Evolutionary conservation across 352 stramenopile species (phyloP).

Genomic region (Globisporangium takayamanum): DNA sequence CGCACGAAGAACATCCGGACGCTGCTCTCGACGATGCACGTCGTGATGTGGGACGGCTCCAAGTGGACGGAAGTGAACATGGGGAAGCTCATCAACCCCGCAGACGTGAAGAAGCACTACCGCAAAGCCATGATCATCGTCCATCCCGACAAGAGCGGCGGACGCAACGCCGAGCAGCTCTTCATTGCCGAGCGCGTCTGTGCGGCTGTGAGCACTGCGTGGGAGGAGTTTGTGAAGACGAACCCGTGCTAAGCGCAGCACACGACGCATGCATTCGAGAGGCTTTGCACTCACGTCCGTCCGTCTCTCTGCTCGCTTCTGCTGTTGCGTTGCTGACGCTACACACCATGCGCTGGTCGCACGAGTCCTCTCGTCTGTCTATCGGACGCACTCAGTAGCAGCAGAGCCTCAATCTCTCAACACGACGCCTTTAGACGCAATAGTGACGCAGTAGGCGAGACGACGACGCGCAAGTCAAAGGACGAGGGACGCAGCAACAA

Average conservation of each 20-base stretch:
- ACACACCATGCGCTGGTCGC: too few relatives aligned
- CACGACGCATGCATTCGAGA: neutral
- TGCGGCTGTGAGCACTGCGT: constrained; percentile 86
- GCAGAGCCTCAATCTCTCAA: neutral
- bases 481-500: neutral
- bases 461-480: neutral
- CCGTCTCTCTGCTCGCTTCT: too few relatives aligned
- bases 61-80: constrained; percentile 88
- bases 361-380: neutral
- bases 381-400: neutral
- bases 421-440: neutral
- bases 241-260: constrained; percentile 43
- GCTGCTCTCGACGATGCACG: constrained; percentile 88
- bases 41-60: constrained; percentile 87
- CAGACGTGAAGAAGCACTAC: constrained; percentile 89
- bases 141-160: constrained; percentile 86
- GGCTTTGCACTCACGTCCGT: neutral
- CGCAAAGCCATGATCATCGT: constrained; percentile 91
- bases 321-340: too few relatives aligned
- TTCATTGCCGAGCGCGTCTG: constrained; percentile 90
- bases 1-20: constrained; percentile 89
- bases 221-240: constrained; percentile 78
- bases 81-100: constrained; percentile 87
- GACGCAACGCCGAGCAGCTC: constrained; percentile 80
- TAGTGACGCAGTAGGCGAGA: neutral